Percentiles rank a stretch among this genome's conserved stretches.
Evolutionary conservation across 805 yeast species (phyloP).

Genomic region (Debaryomyces maramus): DNA sequence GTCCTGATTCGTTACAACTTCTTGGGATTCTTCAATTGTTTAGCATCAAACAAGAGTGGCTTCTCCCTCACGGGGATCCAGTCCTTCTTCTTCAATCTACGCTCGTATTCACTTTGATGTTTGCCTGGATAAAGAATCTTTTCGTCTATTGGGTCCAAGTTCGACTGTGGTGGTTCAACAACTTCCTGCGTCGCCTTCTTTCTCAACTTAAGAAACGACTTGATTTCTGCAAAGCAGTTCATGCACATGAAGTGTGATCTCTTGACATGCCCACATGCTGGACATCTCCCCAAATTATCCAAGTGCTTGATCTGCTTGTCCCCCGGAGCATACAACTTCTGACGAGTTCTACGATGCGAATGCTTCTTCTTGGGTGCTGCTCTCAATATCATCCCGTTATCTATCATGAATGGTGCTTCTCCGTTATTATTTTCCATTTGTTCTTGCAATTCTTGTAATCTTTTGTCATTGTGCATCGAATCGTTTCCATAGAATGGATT

Average conservation of each 20-base stretch:
- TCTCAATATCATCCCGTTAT: slow-evolving; percentile 64
- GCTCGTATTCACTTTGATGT: slow-evolving; percentile 38
- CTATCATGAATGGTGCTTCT: slow-evolving; percentile 45
- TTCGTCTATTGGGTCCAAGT: slow-evolving; percentile 61
- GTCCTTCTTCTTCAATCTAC: slow-evolving; percentile 38
- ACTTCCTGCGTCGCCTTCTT: slow-evolving; percentile 27
- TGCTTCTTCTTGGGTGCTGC: slow-evolving; percentile 96
- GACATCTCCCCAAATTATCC: slow-evolving; percentile 82
- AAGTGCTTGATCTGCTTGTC: slow-evolving; percentile 76
- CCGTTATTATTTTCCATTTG: slow-evolving; percentile 35
- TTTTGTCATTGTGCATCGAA: slow-evolving; percentile 15
- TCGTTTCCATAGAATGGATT: slow-evolving; percentile 5
- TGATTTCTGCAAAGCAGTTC: slow-evolving; percentile 86
- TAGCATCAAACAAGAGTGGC: slow-evolving; percentile 34
- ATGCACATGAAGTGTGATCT: slow-evolving; percentile 89
- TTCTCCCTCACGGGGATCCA: slow-evolving; percentile 46
- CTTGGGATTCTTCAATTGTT: slow-evolving; percentile 22
- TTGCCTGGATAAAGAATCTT: slow-evolving; percentile 74
- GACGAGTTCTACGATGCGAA: slow-evolving; percentile 83
- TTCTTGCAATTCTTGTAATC: slow-evolving; percentile 39
- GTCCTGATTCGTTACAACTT: neutral
- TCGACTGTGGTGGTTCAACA: slow-evolving; percentile 36
- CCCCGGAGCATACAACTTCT: slow-evolving; percentile 79
- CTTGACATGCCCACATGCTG: slow-evolving; percentile 92
- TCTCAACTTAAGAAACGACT: slow-evolving; percentile 64